Percentiles rank a stretch among this genome's conserved stretches.
Conservation (phyloP, 768 basidiomycete genomes). For the Chalciporus pseudorubinellus region DNA sequence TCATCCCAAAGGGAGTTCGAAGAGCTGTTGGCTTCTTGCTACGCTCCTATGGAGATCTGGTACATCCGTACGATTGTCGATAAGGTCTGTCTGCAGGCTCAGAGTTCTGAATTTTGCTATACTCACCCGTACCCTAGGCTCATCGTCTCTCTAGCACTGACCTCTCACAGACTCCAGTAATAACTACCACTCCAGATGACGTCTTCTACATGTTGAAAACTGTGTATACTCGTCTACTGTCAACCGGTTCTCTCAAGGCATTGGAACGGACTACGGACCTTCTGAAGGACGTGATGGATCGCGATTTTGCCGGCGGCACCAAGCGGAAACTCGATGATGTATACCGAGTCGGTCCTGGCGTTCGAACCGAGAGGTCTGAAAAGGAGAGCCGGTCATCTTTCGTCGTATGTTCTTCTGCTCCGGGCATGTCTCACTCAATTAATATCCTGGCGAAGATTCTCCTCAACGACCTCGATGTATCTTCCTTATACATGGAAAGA, state of each 20-base stretch:
- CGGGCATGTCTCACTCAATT: background rate
- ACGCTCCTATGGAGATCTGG: constrained; percentile 90
- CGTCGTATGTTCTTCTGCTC: constrained; percentile 56
- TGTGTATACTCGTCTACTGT: constrained; percentile 72
- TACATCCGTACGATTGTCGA: constrained; percentile 84
- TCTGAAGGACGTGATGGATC: constrained; percentile 74
- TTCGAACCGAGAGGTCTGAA: constrained; percentile 72
- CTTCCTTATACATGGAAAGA: constrained; percentile 84
- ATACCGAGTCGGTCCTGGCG: constrained; percentile 56
- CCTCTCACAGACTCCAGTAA: constrained; percentile 55
- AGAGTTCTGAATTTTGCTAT: background rate
- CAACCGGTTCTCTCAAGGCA: constrained; percentile 64
- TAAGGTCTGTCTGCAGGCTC: constrained; percentile 52
- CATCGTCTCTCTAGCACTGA: constrained; percentile 82
- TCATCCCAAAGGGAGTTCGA: constrained; percentile 60
- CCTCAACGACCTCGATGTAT: constrained; percentile 93
- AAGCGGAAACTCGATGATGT: constrained; percentile 87
- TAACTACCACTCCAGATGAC: constrained; percentile 85
- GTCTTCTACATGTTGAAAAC: constrained; percentile 94
- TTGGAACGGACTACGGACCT: constrained; percentile 59
- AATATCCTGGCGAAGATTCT: constrained; percentile 56
- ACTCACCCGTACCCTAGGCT: constrained; percentile 53
- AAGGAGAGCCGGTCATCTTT: constrained; percentile 76
- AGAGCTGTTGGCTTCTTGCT: constrained; percentile 67
- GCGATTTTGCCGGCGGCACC: constrained; percentile 77